Evolutionary conservation across 345 rosid genomes (phyloP).

Genomic region (Salix arbutifolia): DNA sequence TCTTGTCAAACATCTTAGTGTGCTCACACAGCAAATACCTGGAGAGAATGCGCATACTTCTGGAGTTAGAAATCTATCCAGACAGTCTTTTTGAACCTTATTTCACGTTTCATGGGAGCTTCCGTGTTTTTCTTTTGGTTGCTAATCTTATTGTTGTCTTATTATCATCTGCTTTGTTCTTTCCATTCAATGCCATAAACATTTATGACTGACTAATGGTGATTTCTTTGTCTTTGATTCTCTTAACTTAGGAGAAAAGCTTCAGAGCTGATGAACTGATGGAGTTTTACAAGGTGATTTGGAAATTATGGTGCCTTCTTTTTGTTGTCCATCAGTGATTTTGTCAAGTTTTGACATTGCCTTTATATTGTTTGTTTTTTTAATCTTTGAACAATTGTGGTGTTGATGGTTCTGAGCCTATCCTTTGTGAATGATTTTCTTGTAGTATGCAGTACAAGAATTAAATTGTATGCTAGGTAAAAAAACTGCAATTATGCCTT

Average conservation of each 20-base stretch:
- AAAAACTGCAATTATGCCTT: neutral
- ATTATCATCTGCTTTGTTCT: neutral
- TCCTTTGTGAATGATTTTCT: neutral
- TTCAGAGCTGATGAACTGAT: constrained; percentile 77
- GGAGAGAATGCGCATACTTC: neutral
- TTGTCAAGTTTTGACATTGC: neutral
- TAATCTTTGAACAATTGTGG: neutral
- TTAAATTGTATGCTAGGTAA: neutral
- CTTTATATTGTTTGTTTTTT: neutral
- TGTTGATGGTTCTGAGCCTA: constrained; percentile 1
- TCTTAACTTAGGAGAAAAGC: constrained; percentile 40
- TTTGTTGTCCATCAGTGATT: neutral
- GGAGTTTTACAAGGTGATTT: constrained; percentile 69
- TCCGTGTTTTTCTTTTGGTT: neutral
- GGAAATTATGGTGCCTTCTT: neutral
- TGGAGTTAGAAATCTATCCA: neutral
- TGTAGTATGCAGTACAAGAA: neutral
- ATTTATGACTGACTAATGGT: constrained; percentile 3
- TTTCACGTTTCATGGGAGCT: neutral
- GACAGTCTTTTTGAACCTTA: neutral
- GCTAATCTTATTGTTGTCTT: neutral
- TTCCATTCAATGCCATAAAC: neutral
- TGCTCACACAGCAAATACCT: neutral
- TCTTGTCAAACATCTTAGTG: neutral
- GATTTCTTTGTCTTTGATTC: constrained; percentile 16